Percentiles rank a stretch among this genome's conserved stretches.
Conservation (phyloP, 2,329 filamentous ascomycete species). For the Monosporascus sp. region DNA sequence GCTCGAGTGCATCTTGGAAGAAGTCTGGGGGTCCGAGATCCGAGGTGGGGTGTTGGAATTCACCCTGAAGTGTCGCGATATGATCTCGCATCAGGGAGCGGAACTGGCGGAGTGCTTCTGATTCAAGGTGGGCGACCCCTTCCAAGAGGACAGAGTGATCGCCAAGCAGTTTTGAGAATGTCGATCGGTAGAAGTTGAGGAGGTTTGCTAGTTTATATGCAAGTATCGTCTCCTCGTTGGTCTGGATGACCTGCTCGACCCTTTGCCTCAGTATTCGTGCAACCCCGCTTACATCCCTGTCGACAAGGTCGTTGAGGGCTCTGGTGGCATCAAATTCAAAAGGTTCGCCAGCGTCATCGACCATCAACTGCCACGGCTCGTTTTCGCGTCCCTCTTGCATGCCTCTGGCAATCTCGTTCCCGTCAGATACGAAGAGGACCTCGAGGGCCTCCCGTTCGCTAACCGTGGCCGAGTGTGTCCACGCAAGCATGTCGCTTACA, state of each 20-base stretch:
- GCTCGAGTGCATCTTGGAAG: slow-evolving; percentile 72
- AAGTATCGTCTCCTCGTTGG: slow-evolving; percentile 82
- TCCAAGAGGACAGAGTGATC: slow-evolving; percentile 64
- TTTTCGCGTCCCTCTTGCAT: slow-evolving; percentile 75
- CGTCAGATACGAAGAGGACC: slow-evolving; percentile 84
- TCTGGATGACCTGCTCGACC: slow-evolving; percentile 86
- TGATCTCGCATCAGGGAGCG: slow-evolving; percentile 75
- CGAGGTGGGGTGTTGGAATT: slow-evolving; percentile 64
- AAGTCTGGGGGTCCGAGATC: slow-evolving; percentile 78
- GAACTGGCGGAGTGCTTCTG: slow-evolving; percentile 78
- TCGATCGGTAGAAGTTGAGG: slow-evolving; percentile 81
- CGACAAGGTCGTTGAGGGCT: slow-evolving; percentile 80
- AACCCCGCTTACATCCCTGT: slow-evolving; percentile 77
- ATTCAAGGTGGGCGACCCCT: slow-evolving; percentile 63
- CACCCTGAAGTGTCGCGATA: slow-evolving; percentile 66
- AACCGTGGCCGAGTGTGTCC: slow-evolving; percentile 90
- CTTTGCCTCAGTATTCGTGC: slow-evolving; percentile 81
- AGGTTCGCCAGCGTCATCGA: slow-evolving; percentile 47
- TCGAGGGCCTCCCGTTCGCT: slow-evolving; percentile 92
- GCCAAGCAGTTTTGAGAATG: slow-evolving; percentile 76
- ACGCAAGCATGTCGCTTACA: slow-evolving; percentile 94
- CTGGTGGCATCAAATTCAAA: slow-evolving; percentile 72
- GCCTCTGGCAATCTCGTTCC: slow-evolving; percentile 78
- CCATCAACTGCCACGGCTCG: slow-evolving; percentile 73
- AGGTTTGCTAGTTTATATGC: slow-evolving; percentile 89